phyloP scores from a whole-genome alignment of 2,329 filamentous ascomycete species.

The Aspergillus flavus region DNA sequence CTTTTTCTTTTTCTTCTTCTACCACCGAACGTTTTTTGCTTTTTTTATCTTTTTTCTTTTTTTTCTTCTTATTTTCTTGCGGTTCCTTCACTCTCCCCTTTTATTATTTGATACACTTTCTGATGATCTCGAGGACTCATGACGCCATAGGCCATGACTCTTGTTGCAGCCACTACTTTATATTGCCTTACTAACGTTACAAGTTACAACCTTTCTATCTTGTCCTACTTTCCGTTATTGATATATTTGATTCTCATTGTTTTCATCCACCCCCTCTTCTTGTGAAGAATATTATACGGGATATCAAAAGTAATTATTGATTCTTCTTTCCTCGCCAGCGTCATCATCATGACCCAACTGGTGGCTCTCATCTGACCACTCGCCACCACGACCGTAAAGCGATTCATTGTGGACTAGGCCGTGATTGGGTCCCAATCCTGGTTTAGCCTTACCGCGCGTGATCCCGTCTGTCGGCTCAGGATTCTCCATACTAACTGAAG shows the following conservation, averaged over 20 bases:
- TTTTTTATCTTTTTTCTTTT: neutral
- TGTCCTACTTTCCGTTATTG: neutral
- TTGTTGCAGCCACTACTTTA: neutral
- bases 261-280: neutral
- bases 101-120: neutral
- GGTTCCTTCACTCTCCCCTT: slow-evolving; percentile 2
- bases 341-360: slow-evolving; percentile 1
- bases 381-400: slow-evolving; percentile 22
- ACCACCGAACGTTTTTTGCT: slow-evolving; percentile 5
- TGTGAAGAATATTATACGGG: neutral
- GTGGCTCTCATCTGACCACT: slow-evolving; percentile 14
- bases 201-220: neutral
- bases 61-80: slow-evolving; percentile 11
- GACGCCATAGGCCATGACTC: neutral
- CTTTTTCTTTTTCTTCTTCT: slow-evolving; percentile 14
- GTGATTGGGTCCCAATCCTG: slow-evolving; percentile 18
- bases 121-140: neutral
- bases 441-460: slow-evolving; percentile 16
- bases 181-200: neutral
- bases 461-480: neutral
- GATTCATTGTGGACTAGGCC: slow-evolving; percentile 8
- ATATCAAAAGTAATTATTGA: neutral
- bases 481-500: neutral
- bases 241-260: neutral
- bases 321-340: neutral